Conservation (phyloP, 169 alveolate species). For the Eimeria praecox region DNA sequence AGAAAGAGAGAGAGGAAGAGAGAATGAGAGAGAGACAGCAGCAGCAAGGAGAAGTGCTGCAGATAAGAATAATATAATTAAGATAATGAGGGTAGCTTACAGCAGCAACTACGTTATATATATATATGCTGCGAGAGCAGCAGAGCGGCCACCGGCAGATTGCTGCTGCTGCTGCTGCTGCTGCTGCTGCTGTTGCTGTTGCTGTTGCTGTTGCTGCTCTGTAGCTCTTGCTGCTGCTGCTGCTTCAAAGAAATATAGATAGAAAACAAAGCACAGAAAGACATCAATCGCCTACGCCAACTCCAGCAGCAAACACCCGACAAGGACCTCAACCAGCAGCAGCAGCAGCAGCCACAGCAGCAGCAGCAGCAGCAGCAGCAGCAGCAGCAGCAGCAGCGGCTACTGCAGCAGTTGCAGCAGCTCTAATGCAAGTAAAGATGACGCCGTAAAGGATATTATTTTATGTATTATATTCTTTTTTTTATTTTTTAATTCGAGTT, state of each 20-base stretch:
- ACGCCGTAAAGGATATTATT: neutral
- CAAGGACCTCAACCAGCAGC: neutral
- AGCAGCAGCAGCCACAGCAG: constrained; percentile 39
- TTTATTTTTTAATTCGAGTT: neutral
- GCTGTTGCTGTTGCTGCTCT: too few relatives aligned
- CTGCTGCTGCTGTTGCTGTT: constrained; percentile 22
- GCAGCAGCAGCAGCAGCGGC: constrained; percentile 15
- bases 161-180: too few relatives aligned
- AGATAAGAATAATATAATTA: too few relatives aligned
- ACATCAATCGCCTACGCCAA: neutral
- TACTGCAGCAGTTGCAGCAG: too few relatives aligned
- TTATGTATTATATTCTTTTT: neutral
- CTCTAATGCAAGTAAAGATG: neutral
- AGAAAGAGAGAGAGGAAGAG: neutral
- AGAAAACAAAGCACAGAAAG: neutral
- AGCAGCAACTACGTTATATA: neutral
- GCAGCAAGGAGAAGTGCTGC: constrained; percentile 9
- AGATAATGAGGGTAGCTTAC: neutral
- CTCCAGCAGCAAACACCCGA: neutral
- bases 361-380: neutral
- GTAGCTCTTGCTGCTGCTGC: constrained; percentile 40
- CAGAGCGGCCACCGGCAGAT: neutral
- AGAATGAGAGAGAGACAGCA: neutral
- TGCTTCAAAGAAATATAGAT: neutral
- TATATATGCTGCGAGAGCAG: too few relatives aligned